phyloP scores from a whole-genome alignment of 2,329 filamentous ascomycete genomes.

The Aspergillus novoparasiticus region DNA sequence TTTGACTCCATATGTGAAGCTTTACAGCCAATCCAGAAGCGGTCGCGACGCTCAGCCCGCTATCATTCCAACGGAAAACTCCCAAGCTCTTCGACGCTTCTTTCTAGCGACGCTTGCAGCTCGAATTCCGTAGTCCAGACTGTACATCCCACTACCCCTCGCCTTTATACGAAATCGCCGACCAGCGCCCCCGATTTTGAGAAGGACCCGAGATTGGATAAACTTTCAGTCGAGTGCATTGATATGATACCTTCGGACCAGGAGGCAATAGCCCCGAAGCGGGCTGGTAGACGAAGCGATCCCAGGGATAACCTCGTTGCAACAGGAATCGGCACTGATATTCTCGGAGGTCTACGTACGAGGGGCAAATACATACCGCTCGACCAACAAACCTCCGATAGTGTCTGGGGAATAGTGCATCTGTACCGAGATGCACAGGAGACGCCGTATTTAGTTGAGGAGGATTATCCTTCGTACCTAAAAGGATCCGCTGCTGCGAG shows the following conservation, averaged over 20 bases:
- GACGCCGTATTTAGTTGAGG: conserved; percentile 58
- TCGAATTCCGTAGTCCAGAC: conserved; percentile 10
- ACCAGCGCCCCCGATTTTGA: conserved; percentile 22
- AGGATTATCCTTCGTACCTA: conserved; percentile 49
- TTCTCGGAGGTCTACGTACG: conserved; percentile 69
- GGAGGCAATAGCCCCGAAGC: conserved; percentile 27
- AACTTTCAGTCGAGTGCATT: conserved; percentile 77
- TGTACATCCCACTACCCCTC: conserved; percentile 11
- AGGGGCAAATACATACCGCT: conserved; percentile 79
- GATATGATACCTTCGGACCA: conserved; percentile 60
- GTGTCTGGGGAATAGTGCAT: conserved; percentile 91
- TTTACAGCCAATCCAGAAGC: conserved; percentile 40
- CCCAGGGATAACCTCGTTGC: conserved; percentile 44
- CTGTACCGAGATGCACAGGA: conserved; percentile 86
- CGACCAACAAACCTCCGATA: conserved; percentile 70
- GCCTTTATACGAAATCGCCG: conserved; percentile 24
- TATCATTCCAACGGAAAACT: conserved; percentile 12
- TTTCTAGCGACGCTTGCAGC: conserved; percentile 10
- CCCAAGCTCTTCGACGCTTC: conserved; percentile 10
- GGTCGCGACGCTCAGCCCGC: conserved; percentile 19
- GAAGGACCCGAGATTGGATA: conserved; percentile 78
- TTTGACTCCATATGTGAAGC: conserved; percentile 41
- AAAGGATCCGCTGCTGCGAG: conserved; percentile 41
- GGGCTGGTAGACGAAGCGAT: conserved; percentile 24
- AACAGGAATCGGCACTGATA: conserved; percentile 53